Base-by-base conservation (phyloP, 108 stramenopile species). In the Skeletonema potamos region DNA sequence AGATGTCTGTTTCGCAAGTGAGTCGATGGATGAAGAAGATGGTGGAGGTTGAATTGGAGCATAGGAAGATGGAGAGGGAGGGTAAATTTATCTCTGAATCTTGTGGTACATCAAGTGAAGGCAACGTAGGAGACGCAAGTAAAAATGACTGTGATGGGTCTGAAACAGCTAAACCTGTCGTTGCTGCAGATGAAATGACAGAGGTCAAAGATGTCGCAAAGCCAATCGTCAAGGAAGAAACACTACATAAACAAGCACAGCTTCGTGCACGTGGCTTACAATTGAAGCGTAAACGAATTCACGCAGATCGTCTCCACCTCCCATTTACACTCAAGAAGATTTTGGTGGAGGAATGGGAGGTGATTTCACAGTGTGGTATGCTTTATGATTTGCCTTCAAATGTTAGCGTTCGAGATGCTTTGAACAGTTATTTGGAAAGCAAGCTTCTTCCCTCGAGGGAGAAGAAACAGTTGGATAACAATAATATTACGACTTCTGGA, bases 341-440 rank as follows among this genome's bases (percentile, higher is more conserved):
- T 4, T 60, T 93, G 62, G 89, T 91, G 8, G 90, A 93, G 55
- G 89, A 88, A 20, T 93, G 92, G 92, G 88, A 89, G 72, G 75
- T 88, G 41, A 70, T 93, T 34, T 82, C 82, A 12, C 87, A 89
- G 41, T 88, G 88, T 72, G 62, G 77, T 13, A 89, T 87, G 89
- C 77, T 90, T 8, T 79, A 85, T 29, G 36, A 44, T 54, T 26
- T 93, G 39, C 89, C 89, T 28, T 63, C 78, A 5, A 58, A 58
- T 6, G 71, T 90, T 12, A 73, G 86, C 18, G 69, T 89, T 36
- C 72, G 84, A 32, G 37, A 87, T 29, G 85, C 81, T 27, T 66
- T 90, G 63, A 51, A 80, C 33, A 34, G 58, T 22, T 92, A 88
- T 59, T 64, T 86, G 64, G 46, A 85, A 74, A 62, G 68, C 62